Evolutionary conservation across 2,329 filamentous ascomycete species (phyloP).

Genomic region (Cordyceps tenuipes): DNA sequence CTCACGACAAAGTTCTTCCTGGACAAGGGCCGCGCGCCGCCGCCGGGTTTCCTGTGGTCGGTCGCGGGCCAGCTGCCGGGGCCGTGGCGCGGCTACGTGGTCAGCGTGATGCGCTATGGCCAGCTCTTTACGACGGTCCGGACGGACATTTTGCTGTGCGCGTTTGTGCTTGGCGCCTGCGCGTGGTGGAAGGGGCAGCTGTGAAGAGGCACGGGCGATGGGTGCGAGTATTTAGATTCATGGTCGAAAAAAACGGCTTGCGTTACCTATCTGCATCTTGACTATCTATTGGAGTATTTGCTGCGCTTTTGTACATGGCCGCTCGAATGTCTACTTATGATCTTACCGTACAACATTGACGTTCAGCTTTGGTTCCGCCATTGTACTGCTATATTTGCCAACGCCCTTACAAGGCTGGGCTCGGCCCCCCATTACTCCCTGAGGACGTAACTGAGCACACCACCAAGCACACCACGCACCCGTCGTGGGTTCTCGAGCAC

Average conservation of each 20-base stretch:
- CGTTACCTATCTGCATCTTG: not conserved
- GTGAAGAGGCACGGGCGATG: not conserved
- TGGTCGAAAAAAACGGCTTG: not conserved
- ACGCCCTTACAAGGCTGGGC: not conserved
- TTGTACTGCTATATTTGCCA: not conserved
- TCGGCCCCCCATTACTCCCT: conserved; percentile 13
- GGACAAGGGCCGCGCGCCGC: conserved; percentile 51
- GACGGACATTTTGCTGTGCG: conserved; percentile 63
- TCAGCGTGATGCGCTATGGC: conserved; percentile 54
- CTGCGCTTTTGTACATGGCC: not conserved
- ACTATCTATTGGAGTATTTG: not conserved
- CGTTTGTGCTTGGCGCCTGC: conserved; percentile 63
- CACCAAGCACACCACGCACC: conserved; percentile 62
- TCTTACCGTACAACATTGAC: not conserved
- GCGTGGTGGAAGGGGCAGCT: conserved; percentile 32
- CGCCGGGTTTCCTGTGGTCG: conserved; percentile 55
- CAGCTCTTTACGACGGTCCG: conserved; percentile 65
- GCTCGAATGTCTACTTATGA: not conserved
- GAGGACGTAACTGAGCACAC: conserved; percentile 45
- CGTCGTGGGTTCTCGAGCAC: conserved; percentile 52
- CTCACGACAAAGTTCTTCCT: conserved; percentile 64
- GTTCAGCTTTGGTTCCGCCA: not conserved
- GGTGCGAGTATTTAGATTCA: not conserved
- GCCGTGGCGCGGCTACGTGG: conserved; percentile 53
- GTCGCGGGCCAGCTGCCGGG: conserved; percentile 58